These are phyloP conservation scores for Schizonepeta tenuifolia DNA, from an alignment of 257 asterid genomes.

Conservation along the genomic window DNA sequence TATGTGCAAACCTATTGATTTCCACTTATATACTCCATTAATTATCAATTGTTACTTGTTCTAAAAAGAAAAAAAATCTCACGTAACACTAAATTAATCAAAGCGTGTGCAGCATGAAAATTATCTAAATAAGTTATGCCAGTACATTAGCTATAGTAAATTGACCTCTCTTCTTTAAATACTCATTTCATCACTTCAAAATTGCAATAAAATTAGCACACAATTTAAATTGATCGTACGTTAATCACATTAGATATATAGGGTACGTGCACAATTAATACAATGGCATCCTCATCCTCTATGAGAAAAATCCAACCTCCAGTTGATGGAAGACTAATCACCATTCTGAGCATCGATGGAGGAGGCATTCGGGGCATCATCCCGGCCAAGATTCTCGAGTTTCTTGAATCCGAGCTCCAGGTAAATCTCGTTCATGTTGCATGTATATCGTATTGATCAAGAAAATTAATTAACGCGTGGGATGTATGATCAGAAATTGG, in stretches of 20 bases:
- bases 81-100: no score
- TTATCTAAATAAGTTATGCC: background rate
- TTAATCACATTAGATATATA: background rate
- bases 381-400: slow-evolving; percentile 58
- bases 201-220: background rate
- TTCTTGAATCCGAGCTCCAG: slow-evolving; percentile 66
- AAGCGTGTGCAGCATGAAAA: no score
- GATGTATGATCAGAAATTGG: slow-evolving; percentile 41
- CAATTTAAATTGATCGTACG: background rate
- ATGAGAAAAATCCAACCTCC: no score
- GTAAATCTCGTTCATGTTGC: slow-evolving; percentile 20
- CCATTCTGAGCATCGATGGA: slow-evolving; percentile 76
- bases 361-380: slow-evolving; percentile 78
- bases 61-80: no score
- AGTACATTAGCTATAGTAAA: background rate
- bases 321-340: slow-evolving; percentile 40
- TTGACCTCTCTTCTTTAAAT: slow-evolving; percentile 38
- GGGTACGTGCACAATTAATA: slow-evolving; percentile 34
- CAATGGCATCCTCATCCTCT: slow-evolving; percentile 34
- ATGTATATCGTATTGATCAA: no score
- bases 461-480: background rate
- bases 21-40: background rate
- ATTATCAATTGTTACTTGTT: background rate
- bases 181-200: background rate
- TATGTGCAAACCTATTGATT: no score